Evolutionary conservation across 2,329 filamentous ascomycete species (phyloP), one percentile per base, ranked within the genome.

Genomic region (Stenocarpella maydis): DNA sequence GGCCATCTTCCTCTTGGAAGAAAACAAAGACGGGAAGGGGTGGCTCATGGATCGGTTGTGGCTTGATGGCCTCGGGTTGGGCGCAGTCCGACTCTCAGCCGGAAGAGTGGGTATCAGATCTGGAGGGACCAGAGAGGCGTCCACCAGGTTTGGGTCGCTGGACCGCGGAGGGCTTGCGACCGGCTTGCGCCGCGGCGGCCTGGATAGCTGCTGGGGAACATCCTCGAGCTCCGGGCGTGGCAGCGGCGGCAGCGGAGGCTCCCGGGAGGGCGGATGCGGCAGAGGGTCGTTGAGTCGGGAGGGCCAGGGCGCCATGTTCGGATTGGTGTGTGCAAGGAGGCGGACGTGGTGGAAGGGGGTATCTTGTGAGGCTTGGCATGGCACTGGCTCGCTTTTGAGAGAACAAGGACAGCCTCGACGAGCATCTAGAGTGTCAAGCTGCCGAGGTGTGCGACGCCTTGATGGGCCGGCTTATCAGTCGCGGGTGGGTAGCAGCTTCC

Each of bases 1-100:
- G 74, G 85, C 86, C 37, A 41, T 41, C 80, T 87, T 90, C 76
- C 88, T 90, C 72, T 82, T 85, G 71, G 82, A 81, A 39, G 87
- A 85, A 76, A 95, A 93, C 39, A 94, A 80, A 21, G 89, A 90
- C 9, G 92, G 91, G 73, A 95, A 92, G 14, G 93, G 92, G 75
- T 95, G 91, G 84, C 93, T 96, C 82, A 92, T 88, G 67, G 93
- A 95, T 67, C 92, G 89, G 34, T 82, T 81, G 78, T 91, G 88
- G 63, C 73, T 73, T 39, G 77, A 74, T 65, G 71, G 73, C 66
- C 64, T 73, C 5, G 65, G 72, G 47, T 73, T 71, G 65, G 73
- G 67, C 19, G 43, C 61, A 34, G 61, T 9, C 5, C 34, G 67
- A n/a, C 63, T 41, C 41, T 45, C 58, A 73, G 58, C 77, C 76